Percentiles rank a stretch among this genome's conserved stretches.
Conservation (phyloP, 257 asterid genomes). For the Orobanche coerulescens region DNA sequence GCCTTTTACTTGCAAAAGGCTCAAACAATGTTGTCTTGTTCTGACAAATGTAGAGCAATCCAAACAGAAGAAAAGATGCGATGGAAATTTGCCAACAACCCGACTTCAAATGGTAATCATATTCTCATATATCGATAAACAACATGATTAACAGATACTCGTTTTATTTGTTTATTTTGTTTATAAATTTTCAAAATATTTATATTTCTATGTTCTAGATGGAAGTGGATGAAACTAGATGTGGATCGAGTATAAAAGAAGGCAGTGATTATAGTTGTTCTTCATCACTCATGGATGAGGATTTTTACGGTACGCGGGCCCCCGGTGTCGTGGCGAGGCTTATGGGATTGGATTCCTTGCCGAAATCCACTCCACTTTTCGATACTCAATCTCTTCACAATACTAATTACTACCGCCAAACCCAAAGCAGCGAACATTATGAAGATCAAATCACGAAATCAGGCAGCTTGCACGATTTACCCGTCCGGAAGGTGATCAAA, state of each 20-base stretch:
- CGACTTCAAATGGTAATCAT: slow-evolving; percentile 47
- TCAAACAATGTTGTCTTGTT: background rate
- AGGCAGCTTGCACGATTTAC: slow-evolving; percentile 28
- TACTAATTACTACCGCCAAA: slow-evolving; percentile 24
- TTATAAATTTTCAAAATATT: background rate
- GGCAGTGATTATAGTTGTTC: slow-evolving; percentile 71
- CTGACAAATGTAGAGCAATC: slow-evolving; percentile 50
- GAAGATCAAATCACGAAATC: slow-evolving; percentile 39
- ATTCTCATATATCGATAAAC: too few species aligned
- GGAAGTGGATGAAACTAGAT: slow-evolving; percentile 50
- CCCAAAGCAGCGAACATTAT: slow-evolving; percentile 22
- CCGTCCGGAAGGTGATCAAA: slow-evolving; percentile 23
- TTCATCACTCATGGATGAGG: slow-evolving; percentile 76
- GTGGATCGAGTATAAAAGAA: slow-evolving; percentile 50
- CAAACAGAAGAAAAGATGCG: slow-evolving; percentile 73
- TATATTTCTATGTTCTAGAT: slow-evolving; percentile 28
- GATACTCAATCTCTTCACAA: slow-evolving; percentile 48
- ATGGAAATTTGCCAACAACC: slow-evolving; percentile 56
- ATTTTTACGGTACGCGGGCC: slow-evolving; percentile 27
- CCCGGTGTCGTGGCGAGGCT: slow-evolving; percentile 25
- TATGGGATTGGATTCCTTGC: slow-evolving; percentile 88
- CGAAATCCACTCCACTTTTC: slow-evolving; percentile 52
- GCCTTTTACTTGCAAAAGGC: too few species aligned
- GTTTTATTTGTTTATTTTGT: background rate
- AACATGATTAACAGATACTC: too few species aligned